A percentile compares a stretch with the other conserved stretches of the same genome.
Evolutionary conservation across 495 filamentous ascomycete genomes (phyloP).

Genomic region (Penicillium cinerascens): DNA sequence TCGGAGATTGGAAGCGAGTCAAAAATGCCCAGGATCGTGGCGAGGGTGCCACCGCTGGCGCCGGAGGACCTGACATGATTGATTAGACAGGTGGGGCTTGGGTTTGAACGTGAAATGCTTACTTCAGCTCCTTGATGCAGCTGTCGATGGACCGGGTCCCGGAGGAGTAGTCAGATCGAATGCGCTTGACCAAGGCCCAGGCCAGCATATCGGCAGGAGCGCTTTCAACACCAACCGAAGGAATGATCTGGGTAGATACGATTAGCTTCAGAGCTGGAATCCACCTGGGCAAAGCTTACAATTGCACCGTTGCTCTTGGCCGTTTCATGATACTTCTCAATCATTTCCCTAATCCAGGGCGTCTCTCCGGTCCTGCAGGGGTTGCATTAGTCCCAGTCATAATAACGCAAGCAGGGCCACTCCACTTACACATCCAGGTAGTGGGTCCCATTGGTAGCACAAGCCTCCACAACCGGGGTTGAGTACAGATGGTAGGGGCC

Average conservation of each 20-base stretch:
- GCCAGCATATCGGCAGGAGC: slow-evolving; percentile 78
- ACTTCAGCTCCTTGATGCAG: slow-evolving; percentile 61
- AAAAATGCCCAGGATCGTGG: slow-evolving; percentile 60
- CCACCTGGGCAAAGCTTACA: slow-evolving; percentile 32
- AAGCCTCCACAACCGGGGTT: slow-evolving; percentile 80
- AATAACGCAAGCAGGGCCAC: too few species aligned
- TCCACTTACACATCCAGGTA: slow-evolving; percentile 69
- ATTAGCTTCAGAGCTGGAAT: slow-evolving; percentile 19
- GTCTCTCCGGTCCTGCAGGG: slow-evolving; percentile 69
- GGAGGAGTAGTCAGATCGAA: slow-evolving; percentile 56
- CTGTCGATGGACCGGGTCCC: slow-evolving; percentile 57
- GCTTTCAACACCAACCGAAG: slow-evolving; percentile 81
- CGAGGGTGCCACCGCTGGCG: slow-evolving; percentile 72
- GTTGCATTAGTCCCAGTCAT: slow-evolving; percentile 8
- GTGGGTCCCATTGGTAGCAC: slow-evolving; percentile 81
- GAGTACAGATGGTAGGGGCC: slow-evolving; percentile 82
- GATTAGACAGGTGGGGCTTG: slow-evolving; percentile 1
- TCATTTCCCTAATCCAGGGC: slow-evolving; percentile 74
- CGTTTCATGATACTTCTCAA: slow-evolving; percentile 71
- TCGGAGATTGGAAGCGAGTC: slow-evolving; percentile 59
- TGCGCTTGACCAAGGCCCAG: slow-evolving; percentile 61
- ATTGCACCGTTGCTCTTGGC: slow-evolving; percentile 76
- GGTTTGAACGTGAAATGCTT: slow-evolving; percentile 13
- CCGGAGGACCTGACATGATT: slow-evolving; percentile 35
- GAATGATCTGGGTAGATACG: slow-evolving; percentile 67